These are phyloP conservation scores for Chaetomium sp. DNA, from an alignment of 2,329 filamentous ascomycete species.

Conservation along the genomic window DNA sequence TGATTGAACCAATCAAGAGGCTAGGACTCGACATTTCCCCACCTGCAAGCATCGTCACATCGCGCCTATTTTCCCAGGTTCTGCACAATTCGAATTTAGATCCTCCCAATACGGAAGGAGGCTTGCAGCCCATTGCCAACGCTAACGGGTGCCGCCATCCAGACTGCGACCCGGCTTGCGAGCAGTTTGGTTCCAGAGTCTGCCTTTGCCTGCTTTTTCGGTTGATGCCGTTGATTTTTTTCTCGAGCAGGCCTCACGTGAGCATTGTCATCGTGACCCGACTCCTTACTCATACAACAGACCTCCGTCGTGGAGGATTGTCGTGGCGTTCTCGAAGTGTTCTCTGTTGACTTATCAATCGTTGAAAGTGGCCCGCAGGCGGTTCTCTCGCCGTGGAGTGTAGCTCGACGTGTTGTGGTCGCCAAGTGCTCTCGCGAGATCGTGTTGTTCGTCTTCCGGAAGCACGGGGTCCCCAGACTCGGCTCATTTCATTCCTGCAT, in stretches of 20 bases:
- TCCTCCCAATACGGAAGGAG: conserved; percentile 8
- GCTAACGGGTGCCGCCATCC: background rate
- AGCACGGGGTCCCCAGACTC: too few species aligned
- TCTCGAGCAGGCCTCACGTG: background rate
- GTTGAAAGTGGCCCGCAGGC: background rate
- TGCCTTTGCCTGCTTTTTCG: too few species aligned
- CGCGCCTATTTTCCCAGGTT: conserved; percentile 22
- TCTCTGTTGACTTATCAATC: background rate
- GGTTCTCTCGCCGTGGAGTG: too few species aligned
- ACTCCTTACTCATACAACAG: too few species aligned
- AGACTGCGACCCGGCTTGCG: background rate
- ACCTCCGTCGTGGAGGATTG: too few species aligned
- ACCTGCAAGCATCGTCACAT: conserved; percentile 23
- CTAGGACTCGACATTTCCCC: conserved; percentile 4
- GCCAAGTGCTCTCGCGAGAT: too few species aligned
- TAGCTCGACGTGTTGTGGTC: too few species aligned
- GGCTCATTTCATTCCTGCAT: too few species aligned
- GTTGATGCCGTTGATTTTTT: too few species aligned
- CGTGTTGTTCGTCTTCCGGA: too few species aligned
- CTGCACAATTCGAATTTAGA: conserved; percentile 13
- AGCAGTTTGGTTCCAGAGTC: too few species aligned
- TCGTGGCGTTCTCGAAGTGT: conserved; percentile 10
- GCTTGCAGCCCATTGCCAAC: background rate
- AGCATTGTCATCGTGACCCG: background rate
- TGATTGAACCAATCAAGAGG: conserved; percentile 24